Percentiles rank a stretch among this genome's conserved stretches.
phyloP scores from a whole-genome alignment of 352 stramenopile species.

The Globisporangium yorkense region DNA sequence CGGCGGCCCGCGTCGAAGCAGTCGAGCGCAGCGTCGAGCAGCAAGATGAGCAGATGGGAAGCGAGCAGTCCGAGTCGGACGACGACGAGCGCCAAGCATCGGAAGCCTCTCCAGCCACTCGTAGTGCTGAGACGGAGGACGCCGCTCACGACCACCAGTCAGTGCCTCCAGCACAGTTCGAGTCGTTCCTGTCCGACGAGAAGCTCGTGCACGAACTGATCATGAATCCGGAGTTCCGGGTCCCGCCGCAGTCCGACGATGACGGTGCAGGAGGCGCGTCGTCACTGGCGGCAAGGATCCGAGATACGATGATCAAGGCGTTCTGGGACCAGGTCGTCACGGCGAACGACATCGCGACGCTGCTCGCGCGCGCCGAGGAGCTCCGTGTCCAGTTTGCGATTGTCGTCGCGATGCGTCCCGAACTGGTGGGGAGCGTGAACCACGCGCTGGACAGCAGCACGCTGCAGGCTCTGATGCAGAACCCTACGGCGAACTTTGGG shows the following conservation, averaged over 20 bases:
- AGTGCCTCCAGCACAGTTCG: conserved; percentile 22
- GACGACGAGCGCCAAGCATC: conserved; percentile 16
- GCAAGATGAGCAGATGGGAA: conserved; percentile 14
- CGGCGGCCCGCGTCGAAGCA: conserved; percentile 22
- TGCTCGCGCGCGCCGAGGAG: conserved; percentile 49
- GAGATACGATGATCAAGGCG: conserved; percentile 45
- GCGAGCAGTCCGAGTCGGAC: conserved; percentile 1
- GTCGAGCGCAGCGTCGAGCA: conserved; percentile 29
- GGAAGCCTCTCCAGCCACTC: conserved; percentile 11
- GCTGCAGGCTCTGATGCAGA: conserved; percentile 31
- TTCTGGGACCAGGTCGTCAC: conserved; percentile 65
- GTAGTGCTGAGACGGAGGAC: background rate
- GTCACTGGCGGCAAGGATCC: conserved; percentile 33
- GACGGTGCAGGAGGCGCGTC: conserved; percentile 7
- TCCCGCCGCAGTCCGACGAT: conserved; percentile 12
- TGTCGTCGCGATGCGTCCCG: conserved; percentile 16
- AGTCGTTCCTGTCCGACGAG: conserved; percentile 46
- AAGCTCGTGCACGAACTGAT: conserved; percentile 70
- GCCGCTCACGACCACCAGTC: background rate
- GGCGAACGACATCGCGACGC: conserved; percentile 36
- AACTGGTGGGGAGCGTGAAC: conserved; percentile 35
- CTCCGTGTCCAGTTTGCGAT: conserved; percentile 31
- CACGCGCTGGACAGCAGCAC: conserved; percentile 22
- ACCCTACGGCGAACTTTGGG: conserved; percentile 19
- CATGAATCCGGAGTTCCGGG: conserved; percentile 55